phyloP scores from a whole-genome alignment of 768 basidiomycete genomes.

The Rhodotorula babjevae region DNA sequence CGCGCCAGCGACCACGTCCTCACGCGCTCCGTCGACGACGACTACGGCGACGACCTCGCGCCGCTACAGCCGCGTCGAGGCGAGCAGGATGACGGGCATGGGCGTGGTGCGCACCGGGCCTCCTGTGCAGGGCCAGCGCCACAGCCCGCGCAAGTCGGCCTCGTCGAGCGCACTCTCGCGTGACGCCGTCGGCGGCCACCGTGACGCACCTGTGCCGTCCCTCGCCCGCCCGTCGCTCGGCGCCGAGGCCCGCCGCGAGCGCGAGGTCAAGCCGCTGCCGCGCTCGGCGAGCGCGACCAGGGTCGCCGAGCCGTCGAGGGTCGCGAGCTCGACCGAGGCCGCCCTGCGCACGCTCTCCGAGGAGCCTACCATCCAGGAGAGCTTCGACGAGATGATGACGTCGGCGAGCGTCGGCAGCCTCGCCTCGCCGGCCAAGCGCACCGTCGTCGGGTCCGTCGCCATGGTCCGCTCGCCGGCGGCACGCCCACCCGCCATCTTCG shows the following conservation, averaged over 20 bases:
- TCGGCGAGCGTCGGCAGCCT: constrained; percentile 9
- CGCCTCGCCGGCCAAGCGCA: constrained; percentile 21
- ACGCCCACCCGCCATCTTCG: not conserved
- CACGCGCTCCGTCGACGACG: not conserved
- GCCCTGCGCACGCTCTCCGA: not conserved
- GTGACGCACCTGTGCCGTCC: constrained; percentile 27
- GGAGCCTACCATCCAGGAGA: not conserved
- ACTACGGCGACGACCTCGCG: not conserved
- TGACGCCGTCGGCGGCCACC: not conserved
- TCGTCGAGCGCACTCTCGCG: not conserved
- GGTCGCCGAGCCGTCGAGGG: not conserved
- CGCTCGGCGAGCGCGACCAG: not conserved
- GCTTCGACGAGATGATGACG: not conserved
- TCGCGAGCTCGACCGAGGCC: not conserved
- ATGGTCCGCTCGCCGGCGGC: not conserved
- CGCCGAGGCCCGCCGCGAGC: constrained; percentile 5
- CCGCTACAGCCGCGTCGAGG: constrained; percentile 11
- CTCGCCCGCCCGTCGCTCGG: constrained; percentile 13
- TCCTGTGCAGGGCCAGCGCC: not conserved
- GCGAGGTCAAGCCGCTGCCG: constrained; percentile 9
- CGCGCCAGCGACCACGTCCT: not conserved
- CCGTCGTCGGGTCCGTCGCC: not conserved
- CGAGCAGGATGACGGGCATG: constrained; percentile 25
- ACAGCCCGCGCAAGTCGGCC: not conserved
- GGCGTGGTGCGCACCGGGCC: constrained; percentile 30